phyloP scores from a whole-genome alignment of 495 filamentous ascomycete genomes.

The Aspergillus nanangensis region DNA sequence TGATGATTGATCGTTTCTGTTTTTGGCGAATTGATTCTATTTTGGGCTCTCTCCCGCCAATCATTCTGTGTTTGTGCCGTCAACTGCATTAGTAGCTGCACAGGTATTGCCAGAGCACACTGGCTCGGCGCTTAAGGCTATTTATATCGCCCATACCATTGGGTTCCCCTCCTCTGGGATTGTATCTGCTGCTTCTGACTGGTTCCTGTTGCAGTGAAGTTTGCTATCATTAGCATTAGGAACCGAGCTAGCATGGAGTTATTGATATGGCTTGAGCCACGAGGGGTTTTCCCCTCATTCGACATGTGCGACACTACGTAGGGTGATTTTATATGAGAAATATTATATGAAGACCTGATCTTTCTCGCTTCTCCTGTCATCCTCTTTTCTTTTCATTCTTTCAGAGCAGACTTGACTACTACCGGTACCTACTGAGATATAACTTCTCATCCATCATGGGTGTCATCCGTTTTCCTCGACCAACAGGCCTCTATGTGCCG shows the following conservation, averaged over 20 bases:
- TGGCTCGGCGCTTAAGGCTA: slow-evolving; percentile 30
- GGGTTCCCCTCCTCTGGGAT: slow-evolving; percentile 14
- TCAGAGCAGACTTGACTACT: no score
- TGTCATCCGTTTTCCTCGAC: slow-evolving; percentile 39
- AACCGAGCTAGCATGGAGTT: background rate
- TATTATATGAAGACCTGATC: no score
- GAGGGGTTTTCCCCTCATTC: background rate
- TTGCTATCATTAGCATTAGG: slow-evolving; percentile 10
- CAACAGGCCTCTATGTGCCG: slow-evolving; percentile 37
- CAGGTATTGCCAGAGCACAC: background rate
- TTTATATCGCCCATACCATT: slow-evolving; percentile 13
- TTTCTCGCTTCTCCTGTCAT: no score
- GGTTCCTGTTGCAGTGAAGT: background rate
- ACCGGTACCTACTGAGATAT: no score
- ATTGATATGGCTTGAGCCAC: background rate
- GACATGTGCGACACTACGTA: no score
- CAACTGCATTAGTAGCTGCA: slow-evolving; percentile 19
- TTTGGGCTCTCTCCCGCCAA: slow-evolving; percentile 7
- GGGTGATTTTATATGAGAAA: no score
- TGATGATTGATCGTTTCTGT: no score
- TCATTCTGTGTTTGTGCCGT: slow-evolving; percentile 9
- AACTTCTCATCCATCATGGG: slow-evolving; percentile 34
- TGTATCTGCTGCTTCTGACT: background rate
- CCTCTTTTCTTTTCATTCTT: background rate
- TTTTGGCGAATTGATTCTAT: slow-evolving; percentile 18